Conservation (phyloP, 2,329 filamentous ascomycete species). For the Triangularia setosa region DNA sequence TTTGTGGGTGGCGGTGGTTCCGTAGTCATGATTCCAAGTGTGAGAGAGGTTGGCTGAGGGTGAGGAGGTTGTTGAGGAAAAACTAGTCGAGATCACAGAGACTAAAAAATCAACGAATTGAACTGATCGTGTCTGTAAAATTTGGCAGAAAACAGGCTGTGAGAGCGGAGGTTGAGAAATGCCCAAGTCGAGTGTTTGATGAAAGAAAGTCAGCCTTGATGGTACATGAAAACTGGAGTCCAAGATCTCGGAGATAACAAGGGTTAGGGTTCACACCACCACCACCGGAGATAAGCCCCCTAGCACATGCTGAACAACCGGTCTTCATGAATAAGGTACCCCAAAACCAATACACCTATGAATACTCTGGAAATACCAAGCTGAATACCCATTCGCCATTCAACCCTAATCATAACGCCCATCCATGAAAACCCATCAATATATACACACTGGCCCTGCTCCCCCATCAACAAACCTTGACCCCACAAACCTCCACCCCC, state of each 20-base stretch:
- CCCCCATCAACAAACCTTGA: constrained; percentile 59
- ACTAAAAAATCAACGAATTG: no score
- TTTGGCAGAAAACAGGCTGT: background rate
- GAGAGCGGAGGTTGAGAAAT: background rate
- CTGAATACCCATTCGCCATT: background rate
- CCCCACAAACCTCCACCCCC: constrained; percentile 70
- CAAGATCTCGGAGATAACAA: background rate
- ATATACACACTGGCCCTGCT: background rate
- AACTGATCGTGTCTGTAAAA: no score
- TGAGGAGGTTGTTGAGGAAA: no score
- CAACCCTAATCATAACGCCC: background rate
- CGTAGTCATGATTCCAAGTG: background rate
- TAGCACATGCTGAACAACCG: background rate
- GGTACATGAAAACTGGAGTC: background rate
- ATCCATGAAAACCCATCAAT: background rate
- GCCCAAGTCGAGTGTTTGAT: no score
- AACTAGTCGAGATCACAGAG: no score
- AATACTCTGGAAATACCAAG: background rate
- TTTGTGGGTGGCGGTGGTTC: background rate
- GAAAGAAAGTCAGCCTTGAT: background rate
- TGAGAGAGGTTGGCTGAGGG: background rate
- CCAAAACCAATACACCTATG: background rate
- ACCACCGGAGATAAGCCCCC: background rate
- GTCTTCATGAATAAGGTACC: background rate
- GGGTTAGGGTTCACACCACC: no score